Percentiles rank a stretch among this genome's conserved stretches.
phyloP scores from a whole-genome alignment of 2,329 filamentous ascomycete species.

The Sarocladiaceae sp. region DNA sequence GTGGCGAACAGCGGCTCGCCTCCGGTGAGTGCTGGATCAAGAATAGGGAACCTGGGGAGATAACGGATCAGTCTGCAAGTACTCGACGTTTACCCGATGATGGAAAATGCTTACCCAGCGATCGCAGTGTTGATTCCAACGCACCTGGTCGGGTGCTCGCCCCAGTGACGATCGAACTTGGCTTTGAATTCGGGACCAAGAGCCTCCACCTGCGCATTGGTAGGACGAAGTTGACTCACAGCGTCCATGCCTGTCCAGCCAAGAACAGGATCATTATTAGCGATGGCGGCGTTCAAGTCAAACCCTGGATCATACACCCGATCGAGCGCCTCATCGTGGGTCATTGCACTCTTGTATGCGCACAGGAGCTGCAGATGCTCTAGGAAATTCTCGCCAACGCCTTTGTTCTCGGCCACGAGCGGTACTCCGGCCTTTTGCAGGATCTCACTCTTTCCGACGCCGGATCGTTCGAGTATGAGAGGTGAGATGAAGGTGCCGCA shows the following conservation, averaged over 20 bases:
- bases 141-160: constrained; percentile 29
- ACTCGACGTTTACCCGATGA: no score
- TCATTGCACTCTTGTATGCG: constrained; percentile 29
- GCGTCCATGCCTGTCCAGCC: constrained; percentile 50
- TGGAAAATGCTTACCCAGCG: no score
- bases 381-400: constrained; percentile 46
- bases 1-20: constrained; percentile 41
- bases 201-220: constrained; percentile 38
- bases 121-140: no score
- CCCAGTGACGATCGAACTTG: constrained; percentile 45
- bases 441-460: constrained; percentile 43
- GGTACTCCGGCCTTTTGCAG: constrained; percentile 30
- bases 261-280: constrained; percentile 37
- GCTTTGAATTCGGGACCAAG: constrained; percentile 43
- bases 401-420: constrained; percentile 29
- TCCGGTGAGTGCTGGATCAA: no score
- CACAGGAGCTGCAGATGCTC: constrained; percentile 39
- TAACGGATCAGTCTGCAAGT: no score
- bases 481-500: constrained; percentile 48
- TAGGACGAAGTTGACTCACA: constrained; percentile 45
- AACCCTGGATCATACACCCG: constrained; percentile 36
- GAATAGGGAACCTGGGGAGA: no score
- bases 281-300: constrained; percentile 27
- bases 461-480: constrained; percentile 54
- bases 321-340: constrained; percentile 28